phyloP scores from a whole-genome alignment of 164 flowering plant genomes.

The Taxillus chinensis region DNA sequence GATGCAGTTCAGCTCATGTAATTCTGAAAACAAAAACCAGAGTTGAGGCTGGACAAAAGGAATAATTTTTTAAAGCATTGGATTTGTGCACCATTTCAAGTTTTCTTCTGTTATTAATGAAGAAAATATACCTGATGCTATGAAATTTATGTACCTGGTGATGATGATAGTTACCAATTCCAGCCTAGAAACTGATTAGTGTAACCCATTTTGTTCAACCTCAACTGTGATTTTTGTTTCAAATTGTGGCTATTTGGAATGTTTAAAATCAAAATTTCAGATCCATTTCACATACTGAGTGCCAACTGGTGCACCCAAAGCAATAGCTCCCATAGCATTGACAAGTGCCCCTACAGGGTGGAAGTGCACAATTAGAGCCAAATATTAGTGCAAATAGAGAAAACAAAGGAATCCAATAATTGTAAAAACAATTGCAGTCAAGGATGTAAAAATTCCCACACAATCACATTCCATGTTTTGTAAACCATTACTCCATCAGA shows the following conservation, averaged over 20 bases:
- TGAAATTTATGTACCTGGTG: background rate
- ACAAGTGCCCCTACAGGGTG: conserved; percentile 52
- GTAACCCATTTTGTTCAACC: conserved; percentile 1
- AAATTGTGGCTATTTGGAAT: background rate
- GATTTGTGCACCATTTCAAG: too few species aligned
- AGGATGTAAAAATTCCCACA: background rate
- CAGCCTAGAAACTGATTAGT: background rate
- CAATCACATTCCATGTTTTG: too few species aligned
- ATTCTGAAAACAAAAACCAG: conserved; percentile 8
- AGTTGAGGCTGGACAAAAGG: conserved; percentile 13
- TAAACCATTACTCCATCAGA: background rate
- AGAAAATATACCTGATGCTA: background rate
- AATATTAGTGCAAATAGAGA: background rate
- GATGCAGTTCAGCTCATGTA: background rate
- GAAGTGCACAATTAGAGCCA: background rate
- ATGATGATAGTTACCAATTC: background rate
- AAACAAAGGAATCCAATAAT: background rate
- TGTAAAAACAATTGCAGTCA: background rate
- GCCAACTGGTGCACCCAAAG: conserved; percentile 79
- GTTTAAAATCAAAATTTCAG: background rate
- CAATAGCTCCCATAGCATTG: conserved; percentile 72
- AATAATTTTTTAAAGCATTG: too few species aligned
- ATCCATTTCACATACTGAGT: conserved; percentile 43
- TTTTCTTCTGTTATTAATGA: background rate
- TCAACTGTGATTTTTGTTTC: conserved; percentile 13